Evolutionary conservation across 345 rosid genomes (phyloP).

Genomic region (Salix exigua): DNA sequence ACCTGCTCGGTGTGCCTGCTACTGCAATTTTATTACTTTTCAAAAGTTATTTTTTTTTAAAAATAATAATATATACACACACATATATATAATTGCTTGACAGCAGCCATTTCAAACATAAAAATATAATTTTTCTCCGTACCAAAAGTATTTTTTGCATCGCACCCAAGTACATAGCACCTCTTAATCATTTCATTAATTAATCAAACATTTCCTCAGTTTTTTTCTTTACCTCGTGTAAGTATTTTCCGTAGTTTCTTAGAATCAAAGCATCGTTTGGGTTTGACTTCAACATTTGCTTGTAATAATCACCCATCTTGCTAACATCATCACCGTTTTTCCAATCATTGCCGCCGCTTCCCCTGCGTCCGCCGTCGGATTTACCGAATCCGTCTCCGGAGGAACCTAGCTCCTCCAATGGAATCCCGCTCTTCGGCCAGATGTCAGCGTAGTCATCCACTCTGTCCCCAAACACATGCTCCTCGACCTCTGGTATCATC

Average conservation of each 20-base stretch:
- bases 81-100: no score
- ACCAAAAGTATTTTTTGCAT: no score
- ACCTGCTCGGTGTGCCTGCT: no score
- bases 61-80: no score
- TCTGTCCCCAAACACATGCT: conserved; percentile 12
- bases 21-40: no score
- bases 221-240: conserved; percentile 53
- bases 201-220: background rate
- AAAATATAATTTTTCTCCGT: no score
- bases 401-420: conserved; percentile 39
- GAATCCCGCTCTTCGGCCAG: conserved; percentile 35
- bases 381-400: conserved; percentile 38
- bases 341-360: conserved; percentile 18
- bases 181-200: background rate
- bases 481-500: conserved; percentile 48
- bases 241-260: conserved; percentile 71
- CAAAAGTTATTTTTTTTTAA: no score
- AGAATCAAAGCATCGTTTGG: conserved; percentile 62
- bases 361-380: conserved; percentile 18
- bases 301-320: conserved; percentile 63
- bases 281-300: conserved; percentile 53
- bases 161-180: no score
- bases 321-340: conserved; percentile 22
- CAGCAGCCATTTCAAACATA: no score
- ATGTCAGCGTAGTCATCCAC: conserved; percentile 14